Percentiles rank a stretch among this genome's conserved stretches.
Conservation (phyloP, 2,329 filamentous ascomycete species). For the Ophiostoma populinum region DNA sequence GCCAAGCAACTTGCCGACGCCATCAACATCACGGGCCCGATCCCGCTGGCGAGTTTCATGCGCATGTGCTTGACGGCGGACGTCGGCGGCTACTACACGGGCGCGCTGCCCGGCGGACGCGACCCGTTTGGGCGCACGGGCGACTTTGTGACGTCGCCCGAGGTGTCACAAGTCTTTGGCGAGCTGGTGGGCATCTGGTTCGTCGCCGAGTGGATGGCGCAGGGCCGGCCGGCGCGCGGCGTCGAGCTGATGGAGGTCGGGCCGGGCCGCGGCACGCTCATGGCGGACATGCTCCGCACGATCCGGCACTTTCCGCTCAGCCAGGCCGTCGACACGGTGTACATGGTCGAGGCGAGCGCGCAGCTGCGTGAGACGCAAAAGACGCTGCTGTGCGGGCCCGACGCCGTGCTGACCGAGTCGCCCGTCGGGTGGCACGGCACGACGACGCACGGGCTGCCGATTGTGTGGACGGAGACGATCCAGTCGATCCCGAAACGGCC, state of each 20-base stretch:
- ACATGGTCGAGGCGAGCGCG: conserved; percentile 85
- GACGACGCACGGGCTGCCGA: conserved; percentile 60
- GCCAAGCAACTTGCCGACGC: conserved; percentile 76
- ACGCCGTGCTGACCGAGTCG: conserved; percentile 49
- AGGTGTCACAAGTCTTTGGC: conserved; percentile 94
- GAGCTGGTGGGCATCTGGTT: conserved; percentile 92
- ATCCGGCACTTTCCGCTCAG: conserved; percentile 67
- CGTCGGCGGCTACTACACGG: conserved; percentile 84
- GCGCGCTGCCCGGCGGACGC: conserved; percentile 44
- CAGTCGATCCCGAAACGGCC: conserved; percentile 57
- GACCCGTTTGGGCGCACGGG: conserved; percentile 89
- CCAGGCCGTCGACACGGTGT: conserved; percentile 66
- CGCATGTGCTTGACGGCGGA: conserved; percentile 93
- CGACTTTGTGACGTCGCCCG: conserved; percentile 92
- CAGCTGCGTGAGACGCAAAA: conserved; percentile 64
- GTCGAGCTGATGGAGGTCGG: conserved; percentile 89
- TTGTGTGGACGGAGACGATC: conserved; percentile 83
- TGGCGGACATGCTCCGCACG: conserved; percentile 92
- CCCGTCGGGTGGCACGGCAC: conserved; percentile 56
- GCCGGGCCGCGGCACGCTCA: conserved; percentile 83
- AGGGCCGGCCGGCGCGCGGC: conserved; percentile 55
- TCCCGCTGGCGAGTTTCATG: conserved; percentile 91
- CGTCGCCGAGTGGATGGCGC: conserved; percentile 89
- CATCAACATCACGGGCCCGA: conserved; percentile 68
- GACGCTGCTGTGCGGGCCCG: conserved; percentile 58